Conservation (phyloP, 1,284 basidiomycete genomes). For the Apiotrichum porosum region DNA sequence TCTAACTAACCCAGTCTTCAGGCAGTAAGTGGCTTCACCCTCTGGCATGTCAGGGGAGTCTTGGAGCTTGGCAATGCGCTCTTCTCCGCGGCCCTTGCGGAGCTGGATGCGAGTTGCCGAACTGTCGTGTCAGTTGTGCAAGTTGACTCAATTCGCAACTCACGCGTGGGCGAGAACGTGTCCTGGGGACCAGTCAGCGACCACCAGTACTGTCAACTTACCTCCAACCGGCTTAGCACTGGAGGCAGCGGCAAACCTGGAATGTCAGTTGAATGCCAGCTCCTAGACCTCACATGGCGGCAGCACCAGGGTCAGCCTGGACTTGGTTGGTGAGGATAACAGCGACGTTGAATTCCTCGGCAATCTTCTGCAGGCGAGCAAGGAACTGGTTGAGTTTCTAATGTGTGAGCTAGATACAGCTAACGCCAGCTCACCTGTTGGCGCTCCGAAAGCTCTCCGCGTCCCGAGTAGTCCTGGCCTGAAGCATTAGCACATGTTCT, state of each 20-base stretch:
- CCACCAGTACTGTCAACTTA: conserved; percentile 30
- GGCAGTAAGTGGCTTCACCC: conserved; percentile 84
- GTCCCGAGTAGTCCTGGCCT: conserved; percentile 76
- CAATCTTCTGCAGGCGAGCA: conserved; percentile 80
- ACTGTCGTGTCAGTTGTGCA: conserved; percentile 12
- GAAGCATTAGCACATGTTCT: conserved; percentile 4
- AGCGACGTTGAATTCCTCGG: conserved; percentile 78
- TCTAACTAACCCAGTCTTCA: conserved; percentile 53
- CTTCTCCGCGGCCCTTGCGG: conserved; percentile 77
- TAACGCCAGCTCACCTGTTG: conserved; percentile 57
- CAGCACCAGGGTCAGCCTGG: conserved; percentile 80
- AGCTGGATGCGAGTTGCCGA: conserved; percentile 44
- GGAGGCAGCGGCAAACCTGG: conserved; percentile 74
- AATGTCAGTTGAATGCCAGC: too few relatives aligned
- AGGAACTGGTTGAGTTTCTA: conserved; percentile 66
- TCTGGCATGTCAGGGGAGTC: conserved; percentile 89
- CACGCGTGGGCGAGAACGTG: conserved; percentile 49
- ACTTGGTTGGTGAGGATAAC: conserved; percentile 86
- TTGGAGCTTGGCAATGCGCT: conserved; percentile 89
- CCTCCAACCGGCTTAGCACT: conserved; percentile 81
- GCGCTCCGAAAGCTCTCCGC: conserved; percentile 85
- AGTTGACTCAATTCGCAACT: neutral
- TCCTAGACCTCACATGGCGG: conserved; percentile 68
- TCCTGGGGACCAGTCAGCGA: conserved; percentile 20
- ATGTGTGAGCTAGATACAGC: neutral